Evolutionary conservation across 1,139 yeast genomes (phyloP), one percentile per base, ranked within the genome.

Genomic region (Lodderomyces parapsilosis): DNA sequence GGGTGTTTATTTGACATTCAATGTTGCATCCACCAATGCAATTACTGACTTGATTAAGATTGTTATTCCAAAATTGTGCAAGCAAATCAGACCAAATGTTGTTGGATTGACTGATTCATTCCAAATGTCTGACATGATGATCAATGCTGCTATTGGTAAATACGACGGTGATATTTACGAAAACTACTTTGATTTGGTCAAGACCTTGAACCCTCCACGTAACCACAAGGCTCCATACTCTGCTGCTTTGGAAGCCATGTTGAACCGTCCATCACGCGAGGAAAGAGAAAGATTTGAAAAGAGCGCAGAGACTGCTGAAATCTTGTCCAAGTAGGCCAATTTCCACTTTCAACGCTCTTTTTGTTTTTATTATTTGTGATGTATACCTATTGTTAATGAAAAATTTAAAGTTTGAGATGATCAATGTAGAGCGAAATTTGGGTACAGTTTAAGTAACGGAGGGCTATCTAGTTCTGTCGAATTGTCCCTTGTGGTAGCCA

Each of bases 91-190:
- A 61, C 76, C 76, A 35, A 64, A 70, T 49, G 73, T 68, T 36
- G 62, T 73, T 49, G 71, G 74, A 20, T 68, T 63, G 48, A 72
- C 78, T 36, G 78, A 73, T 57, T 62, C 78, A n/a, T 73, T 73
- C 74, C 74, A 71, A 54, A 63, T 60, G 49, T 61, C 74, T 32
- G 78, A 73, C 54, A 68, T 65, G 66, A 53, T 68, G 54, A 58
- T 73, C 48, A 70, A 72, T 58, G 68, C 78, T 8, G 60, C 66
- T 41, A 63, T 73, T 48, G 78, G 77, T 49, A 60, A 58, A 40
- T 71, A 63, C 52, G 73, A 71, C 47, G 78, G 78, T 50, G 66
- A 73, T 56, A 58, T 73, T 49, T 73, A 73, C 51, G 76, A 71
- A 50, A 72, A 73, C 58, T 73, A 71, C 62, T 71, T 69, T 56